A percentile compares a stretch with the other conserved stretches of the same genome.
These are phyloP conservation scores for Lichtheimia hyalospora DNA, from an alignment of 371 early-diverging fungal species.

Conservation along the genomic window DNA sequence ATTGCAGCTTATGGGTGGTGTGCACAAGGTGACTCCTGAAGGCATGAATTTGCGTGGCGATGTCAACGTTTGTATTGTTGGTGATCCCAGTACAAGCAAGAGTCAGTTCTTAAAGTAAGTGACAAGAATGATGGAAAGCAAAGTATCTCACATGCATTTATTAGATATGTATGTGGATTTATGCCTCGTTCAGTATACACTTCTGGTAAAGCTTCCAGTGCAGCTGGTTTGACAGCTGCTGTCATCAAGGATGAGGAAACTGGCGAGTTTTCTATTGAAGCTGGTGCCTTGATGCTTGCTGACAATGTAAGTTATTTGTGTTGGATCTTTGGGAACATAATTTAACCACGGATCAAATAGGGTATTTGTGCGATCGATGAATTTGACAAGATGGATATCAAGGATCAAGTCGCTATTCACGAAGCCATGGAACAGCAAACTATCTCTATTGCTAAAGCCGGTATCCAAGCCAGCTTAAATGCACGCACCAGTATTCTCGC, in stretches of 20 bases:
- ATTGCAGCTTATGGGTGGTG: conserved; percentile 96
- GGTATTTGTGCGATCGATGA: conserved; percentile 99
- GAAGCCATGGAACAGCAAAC: conserved; percentile 99
- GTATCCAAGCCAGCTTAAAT: conserved; percentile 98
- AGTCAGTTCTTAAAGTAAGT: conserved; percentile 94
- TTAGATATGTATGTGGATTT: conserved; percentile 81
- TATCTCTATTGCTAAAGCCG: conserved; percentile 99
- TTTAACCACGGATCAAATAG: conserved; percentile 30
- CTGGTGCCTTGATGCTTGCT: conserved; percentile 99
- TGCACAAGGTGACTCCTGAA: conserved; percentile 92
- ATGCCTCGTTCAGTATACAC: conserved; percentile 97
- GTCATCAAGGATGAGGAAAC: conserved; percentile 99
- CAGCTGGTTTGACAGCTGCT: conserved; percentile 98
- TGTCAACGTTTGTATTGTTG: conserved; percentile 98
- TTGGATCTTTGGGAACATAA: too few relatives aligned
- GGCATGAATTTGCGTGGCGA: conserved; percentile 97
- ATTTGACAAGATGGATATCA: conserved; percentile 99
- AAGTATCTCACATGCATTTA: too few relatives aligned
- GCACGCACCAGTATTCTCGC: conserved; percentile 98
- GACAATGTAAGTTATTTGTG: conserved; percentile 77
- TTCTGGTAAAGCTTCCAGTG: conserved; percentile 98
- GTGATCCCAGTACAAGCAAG: conserved; percentile 99
- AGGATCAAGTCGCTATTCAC: conserved; percentile 99
- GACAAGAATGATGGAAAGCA: too few relatives aligned
- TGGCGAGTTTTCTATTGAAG: conserved; percentile 99